These are phyloP conservation scores for Mycena polygramma DNA, from an alignment of 768 basidiomycete genomes.

Conservation along the genomic window DNA sequence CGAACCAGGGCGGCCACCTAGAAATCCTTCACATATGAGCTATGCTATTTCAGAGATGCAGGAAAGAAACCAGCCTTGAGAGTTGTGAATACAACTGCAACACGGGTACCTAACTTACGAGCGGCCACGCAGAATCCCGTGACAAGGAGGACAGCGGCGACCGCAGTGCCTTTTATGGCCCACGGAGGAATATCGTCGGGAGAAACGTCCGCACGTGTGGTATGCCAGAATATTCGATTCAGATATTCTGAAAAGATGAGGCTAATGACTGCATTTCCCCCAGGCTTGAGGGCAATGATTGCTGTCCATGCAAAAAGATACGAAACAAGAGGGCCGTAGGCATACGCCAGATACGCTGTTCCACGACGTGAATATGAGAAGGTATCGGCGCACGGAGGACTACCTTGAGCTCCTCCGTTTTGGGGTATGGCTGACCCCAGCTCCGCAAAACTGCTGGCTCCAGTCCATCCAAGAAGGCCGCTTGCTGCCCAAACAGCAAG, in stretches of 20 bases:
- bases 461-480: constrained; percentile 93
- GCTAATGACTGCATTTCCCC: constrained; percentile 85
- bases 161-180: constrained; percentile 91
- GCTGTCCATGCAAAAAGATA: constrained; percentile 97
- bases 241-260: constrained; percentile 95
- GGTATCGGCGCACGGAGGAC: background rate
- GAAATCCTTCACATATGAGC: constrained; percentile 18
- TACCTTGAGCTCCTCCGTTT: constrained; percentile 71
- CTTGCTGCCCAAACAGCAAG: constrained; percentile 86
- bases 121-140: constrained; percentile 85
- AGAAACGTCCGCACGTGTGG: constrained; percentile 75
- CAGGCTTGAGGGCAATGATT: constrained; percentile 89
- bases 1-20: constrained; percentile 78
- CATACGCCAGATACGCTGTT: constrained; percentile 84
- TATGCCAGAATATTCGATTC: constrained; percentile 89
- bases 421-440: constrained; percentile 90
- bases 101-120: constrained; percentile 81
- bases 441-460: constrained; percentile 94
- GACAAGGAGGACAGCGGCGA: constrained; percentile 77
- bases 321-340: constrained; percentile 88
- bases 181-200: constrained; percentile 88
- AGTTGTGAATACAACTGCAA: constrained; percentile 88
- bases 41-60: constrained; percentile 22
- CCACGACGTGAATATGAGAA: background rate
- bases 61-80: constrained; percentile 76